Evolutionary conservation across 371 early-diverging fungal species (phyloP).

Genomic region (Coemansia sp.): DNA sequence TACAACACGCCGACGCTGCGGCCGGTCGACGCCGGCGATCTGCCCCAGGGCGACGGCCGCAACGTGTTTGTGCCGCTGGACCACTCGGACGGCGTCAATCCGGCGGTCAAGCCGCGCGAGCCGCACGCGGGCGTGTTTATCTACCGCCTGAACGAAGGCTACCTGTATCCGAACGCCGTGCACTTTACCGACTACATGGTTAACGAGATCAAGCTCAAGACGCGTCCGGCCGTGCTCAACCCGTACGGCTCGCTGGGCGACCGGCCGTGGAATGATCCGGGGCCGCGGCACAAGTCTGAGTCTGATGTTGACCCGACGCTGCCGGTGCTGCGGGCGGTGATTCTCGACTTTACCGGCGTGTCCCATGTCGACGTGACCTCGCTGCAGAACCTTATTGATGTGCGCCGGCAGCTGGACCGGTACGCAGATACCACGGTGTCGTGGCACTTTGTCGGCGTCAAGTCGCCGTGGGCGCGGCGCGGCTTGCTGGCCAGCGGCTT

Average conservation of each 20-base stretch:
- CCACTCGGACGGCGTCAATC: slow-evolving; percentile 38
- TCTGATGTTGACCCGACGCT: slow-evolving; percentile 30
- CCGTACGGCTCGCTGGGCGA: slow-evolving; percentile 52
- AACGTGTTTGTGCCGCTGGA: slow-evolving; percentile 44
- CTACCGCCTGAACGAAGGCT: slow-evolving; percentile 48
- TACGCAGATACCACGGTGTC: slow-evolving; percentile 51
- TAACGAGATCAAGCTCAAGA: slow-evolving; percentile 20
- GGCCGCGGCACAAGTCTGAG: slow-evolving; percentile 45
- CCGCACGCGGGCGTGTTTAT: slow-evolving; percentile 43
- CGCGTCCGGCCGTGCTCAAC: slow-evolving; percentile 34
- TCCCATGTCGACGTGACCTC: slow-evolving; percentile 80
- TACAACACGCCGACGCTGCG: slow-evolving; percentile 19
- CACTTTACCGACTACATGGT: slow-evolving; percentile 49
- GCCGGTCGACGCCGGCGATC: too few species aligned
- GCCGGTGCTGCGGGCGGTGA: slow-evolving; percentile 65
- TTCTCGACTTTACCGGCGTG: slow-evolving; percentile 81
- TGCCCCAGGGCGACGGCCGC: slow-evolving; percentile 2
- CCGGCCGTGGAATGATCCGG: slow-evolving; percentile 56
- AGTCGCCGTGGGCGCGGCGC: slow-evolving; percentile 42
- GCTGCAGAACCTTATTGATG: slow-evolving; percentile 67
- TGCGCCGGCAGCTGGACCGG: slow-evolving; percentile 57
- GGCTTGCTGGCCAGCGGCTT: slow-evolving; percentile 45
- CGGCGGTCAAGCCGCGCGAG: slow-evolving; percentile 25
- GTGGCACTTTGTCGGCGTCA: slow-evolving; percentile 49
- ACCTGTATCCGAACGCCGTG: slow-evolving; percentile 44